Evolutionary conservation across 768 basidiomycete genomes (phyloP), one percentile per base, ranked within the genome.

Genomic region (Tubosaeta sp.): DNA sequence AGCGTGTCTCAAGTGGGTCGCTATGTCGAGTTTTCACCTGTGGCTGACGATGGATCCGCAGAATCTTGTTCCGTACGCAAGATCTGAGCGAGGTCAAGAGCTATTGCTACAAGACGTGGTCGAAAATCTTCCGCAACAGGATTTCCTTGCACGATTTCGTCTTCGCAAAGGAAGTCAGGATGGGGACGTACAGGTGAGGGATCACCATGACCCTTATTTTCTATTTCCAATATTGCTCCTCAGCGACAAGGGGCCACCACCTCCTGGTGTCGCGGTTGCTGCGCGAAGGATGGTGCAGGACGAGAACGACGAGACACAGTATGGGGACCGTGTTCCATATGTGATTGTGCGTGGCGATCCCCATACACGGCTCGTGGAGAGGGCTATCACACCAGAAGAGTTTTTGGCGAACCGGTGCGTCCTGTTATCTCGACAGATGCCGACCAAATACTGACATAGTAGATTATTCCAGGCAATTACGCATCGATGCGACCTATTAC

Each of bases 291-390:
- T 87, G 68, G 58, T 85, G 13, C 64, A 80, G 40, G 94, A 98
- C 66, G 83, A 84, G 1, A 82, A 84, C 22, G 80, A 87, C 45
- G 94, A 96, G 63, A 77, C 88, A 1, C 91, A 94, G 59, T 96
- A 97, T 62, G 91, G 90, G 16, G 94, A 99, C 59, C 83, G 95
- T 25, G 81, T 98, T 1, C 92, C 93, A 1, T 98, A 97, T 63
- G 80, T 98, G 43, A 90, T 99, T 44, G 73, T 76, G 14, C 75
- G 80, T 39, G 84, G 89, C 5, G 75, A 79, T 16, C 79, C 81
- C 6, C 80, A 79, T 4, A 68, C 75, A 3, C 76, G 84, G 48
- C 76, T 95, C 4, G 85, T 87, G 12, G 86, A 94, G 54, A 73
- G 86, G 41, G 90, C 89, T 1, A 69, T 86, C 32, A 75, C 79